phyloP scores from a whole-genome alignment of 768 basidiomycete species.

The Lepiota venenata region DNA sequence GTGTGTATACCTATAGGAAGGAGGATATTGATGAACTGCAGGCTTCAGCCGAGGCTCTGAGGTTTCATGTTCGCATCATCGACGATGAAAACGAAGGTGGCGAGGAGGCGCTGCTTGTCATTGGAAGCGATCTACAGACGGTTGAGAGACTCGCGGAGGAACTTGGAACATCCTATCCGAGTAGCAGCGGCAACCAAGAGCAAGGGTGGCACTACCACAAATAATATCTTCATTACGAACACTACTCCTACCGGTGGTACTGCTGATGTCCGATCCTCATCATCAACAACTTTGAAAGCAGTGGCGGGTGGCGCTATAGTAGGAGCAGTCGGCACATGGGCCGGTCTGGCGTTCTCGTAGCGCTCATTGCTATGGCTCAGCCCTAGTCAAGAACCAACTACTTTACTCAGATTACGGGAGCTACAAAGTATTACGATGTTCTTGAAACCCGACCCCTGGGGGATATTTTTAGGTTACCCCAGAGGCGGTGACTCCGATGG shows the following conservation, averaged over 20 bases:
- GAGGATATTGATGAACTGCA: conserved; percentile 38
- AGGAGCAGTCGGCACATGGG: conserved; percentile 59
- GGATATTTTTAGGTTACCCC: neutral
- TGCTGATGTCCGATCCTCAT: conserved; percentile 8
- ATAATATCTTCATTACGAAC: conserved; percentile 9
- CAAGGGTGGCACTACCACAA: conserved; percentile 15
- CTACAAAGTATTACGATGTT: conserved; percentile 1
- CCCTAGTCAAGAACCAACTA: neutral
- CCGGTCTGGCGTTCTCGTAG: conserved; percentile 51
- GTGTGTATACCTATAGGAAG: conserved; percentile 44
- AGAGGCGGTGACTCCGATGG: neutral
- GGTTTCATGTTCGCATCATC: conserved; percentile 42
- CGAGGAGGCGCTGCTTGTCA: conserved; percentile 43
- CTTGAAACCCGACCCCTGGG: conserved; percentile 6
- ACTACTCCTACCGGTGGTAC: neutral
- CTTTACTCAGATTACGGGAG: neutral
- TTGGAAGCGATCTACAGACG: conserved; percentile 49
- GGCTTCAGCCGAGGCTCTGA: conserved; percentile 36
- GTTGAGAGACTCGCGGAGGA: conserved; percentile 37
- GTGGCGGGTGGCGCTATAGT: conserved; percentile 58
- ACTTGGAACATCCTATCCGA: conserved; percentile 22
- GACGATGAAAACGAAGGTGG: conserved; percentile 30
- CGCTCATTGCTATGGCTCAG: neutral
- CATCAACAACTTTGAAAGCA: conserved; percentile 27
- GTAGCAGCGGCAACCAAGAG: conserved; percentile 16